Conservation (phyloP, 169 alveolate genomes). For the Babesia divergens region DNA sequence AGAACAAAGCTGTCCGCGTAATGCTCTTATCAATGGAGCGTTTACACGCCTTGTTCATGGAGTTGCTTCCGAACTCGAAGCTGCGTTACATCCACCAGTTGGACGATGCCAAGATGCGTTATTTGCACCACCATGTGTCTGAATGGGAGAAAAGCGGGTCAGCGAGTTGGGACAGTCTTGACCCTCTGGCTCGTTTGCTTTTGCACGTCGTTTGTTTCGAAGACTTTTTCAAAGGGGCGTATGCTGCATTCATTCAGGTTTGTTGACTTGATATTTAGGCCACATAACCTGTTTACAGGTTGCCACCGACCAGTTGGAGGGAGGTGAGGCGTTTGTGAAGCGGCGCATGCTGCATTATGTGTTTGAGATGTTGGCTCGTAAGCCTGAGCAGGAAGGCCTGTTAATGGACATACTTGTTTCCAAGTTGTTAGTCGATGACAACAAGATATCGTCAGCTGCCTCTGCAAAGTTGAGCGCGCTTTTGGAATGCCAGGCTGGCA, state of each 20-base stretch:
- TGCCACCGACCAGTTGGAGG: slow-evolving; percentile 47
- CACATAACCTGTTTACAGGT: not conserved
- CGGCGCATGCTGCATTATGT: slow-evolving; percentile 28
- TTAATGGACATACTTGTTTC: slow-evolving; percentile 27
- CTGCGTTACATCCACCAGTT: slow-evolving; percentile 44
- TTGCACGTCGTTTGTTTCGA: slow-evolving; percentile 50
- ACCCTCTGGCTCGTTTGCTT: slow-evolving; percentile 23
- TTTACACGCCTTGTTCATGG: slow-evolving; percentile 46
- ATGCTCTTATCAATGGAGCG: slow-evolving; percentile 42
- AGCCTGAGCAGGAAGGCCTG: slow-evolving; percentile 65
- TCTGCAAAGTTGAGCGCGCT: slow-evolving; percentile 37
- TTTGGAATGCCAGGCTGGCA: slow-evolving; percentile 34
- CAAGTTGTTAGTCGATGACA: slow-evolving; percentile 4
- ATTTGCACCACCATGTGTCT: not conserved
- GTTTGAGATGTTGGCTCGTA: slow-evolving; percentile 55
- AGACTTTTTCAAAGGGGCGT: slow-evolving; percentile 57
- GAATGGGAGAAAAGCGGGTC: slow-evolving; percentile 22
- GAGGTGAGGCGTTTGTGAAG: slow-evolving; percentile 41
- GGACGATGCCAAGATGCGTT: not conserved
- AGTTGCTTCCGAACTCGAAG: slow-evolving; percentile 46
- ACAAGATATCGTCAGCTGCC: slow-evolving; percentile 45
- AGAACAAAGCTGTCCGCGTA: slow-evolving; percentile 36
- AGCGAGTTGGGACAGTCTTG: slow-evolving; percentile 30
- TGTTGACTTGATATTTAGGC: not conserved
- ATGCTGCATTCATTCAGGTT: slow-evolving; percentile 62